Evolutionary conservation across 106 monocot genomes (phyloP).

Genomic region (Dactylorhiza incarnata): DNA sequence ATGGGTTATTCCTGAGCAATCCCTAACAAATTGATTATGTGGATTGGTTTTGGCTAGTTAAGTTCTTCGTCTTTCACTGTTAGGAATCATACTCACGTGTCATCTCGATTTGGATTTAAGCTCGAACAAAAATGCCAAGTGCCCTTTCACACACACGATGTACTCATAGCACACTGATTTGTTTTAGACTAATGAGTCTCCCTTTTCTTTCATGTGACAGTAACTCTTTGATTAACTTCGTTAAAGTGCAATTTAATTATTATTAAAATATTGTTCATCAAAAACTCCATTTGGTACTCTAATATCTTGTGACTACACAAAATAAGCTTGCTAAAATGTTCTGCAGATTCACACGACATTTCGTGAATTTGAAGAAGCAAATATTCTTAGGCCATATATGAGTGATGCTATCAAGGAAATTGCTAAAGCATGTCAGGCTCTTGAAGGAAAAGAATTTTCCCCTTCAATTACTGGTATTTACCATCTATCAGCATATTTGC

Average conservation of each 20-base stretch:
- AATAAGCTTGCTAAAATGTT: constrained; percentile 1
- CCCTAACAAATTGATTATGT: no score
- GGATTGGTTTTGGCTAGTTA: no score
- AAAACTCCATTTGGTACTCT: not conserved
- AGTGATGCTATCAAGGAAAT: constrained; percentile 77
- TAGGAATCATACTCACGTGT: no score
- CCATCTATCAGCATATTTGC: not conserved
- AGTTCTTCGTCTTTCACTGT: no score
- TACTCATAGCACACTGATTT: not conserved
- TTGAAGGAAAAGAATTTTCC: constrained; percentile 85
- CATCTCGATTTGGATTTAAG: no score
- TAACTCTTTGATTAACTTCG: not conserved
- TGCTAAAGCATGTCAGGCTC: constrained; percentile 61
- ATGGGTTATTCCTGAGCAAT: no score
- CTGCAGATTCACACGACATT: constrained; percentile 74
- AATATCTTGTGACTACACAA: not conserved
- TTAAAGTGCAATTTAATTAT: not conserved
- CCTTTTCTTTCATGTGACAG: not conserved
- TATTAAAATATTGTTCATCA: not conserved
- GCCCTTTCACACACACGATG: no score
- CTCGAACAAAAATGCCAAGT: no score
- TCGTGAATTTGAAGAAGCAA: constrained; percentile 85
- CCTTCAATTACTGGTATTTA: constrained; percentile 72
- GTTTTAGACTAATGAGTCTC: not conserved
- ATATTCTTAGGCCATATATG: constrained; percentile 84